Conservation (phyloP, 805 yeast genomes). For the Ogataea allantospora region DNA sequence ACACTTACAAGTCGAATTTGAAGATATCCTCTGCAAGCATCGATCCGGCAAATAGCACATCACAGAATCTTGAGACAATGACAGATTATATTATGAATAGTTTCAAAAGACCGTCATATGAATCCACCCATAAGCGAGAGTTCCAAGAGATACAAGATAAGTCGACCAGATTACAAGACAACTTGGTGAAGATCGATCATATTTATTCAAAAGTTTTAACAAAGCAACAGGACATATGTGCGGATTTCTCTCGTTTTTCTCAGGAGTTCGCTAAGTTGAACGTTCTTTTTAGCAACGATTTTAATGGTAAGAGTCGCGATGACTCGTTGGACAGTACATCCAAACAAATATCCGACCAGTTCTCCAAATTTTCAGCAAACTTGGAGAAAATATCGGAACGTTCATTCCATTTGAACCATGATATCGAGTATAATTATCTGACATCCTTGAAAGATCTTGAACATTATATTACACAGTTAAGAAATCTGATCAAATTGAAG, state of each 20-base stretch:
- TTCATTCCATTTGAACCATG: constrained; percentile 34
- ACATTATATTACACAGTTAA: constrained; percentile 67
- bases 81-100: constrained; percentile 92
- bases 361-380: constrained; percentile 38
- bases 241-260: constrained; percentile 71
- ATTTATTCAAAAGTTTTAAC: constrained; percentile 71
- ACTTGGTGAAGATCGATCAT: constrained; percentile 72
- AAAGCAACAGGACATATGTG: constrained; percentile 68
- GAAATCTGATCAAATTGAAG: constrained; percentile 71
- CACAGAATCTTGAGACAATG: constrained; percentile 61
- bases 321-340: constrained; percentile 25
- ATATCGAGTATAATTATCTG: constrained; percentile 75
- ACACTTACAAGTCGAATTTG: constrained; percentile 58
- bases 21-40: constrained; percentile 35
- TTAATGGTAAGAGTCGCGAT: constrained; percentile 30
- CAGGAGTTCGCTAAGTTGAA: constrained; percentile 68
- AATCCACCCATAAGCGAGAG: constrained; percentile 59
- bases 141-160: constrained; percentile 81
- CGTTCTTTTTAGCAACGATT: constrained; percentile 30
- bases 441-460: constrained; percentile 84
- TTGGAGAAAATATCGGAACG: constrained; percentile 37
- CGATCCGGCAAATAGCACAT: constrained; percentile 21
- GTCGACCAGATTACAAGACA: constrained; percentile 81
- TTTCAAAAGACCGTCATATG: constrained; percentile 70
- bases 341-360: constrained; percentile 27